A percentile compares a stretch with the other conserved stretches of the same genome.
These are phyloP conservation scores for Suillus lakei DNA, from an alignment of 768 basidiomycete species.

Conservation along the genomic window DNA sequence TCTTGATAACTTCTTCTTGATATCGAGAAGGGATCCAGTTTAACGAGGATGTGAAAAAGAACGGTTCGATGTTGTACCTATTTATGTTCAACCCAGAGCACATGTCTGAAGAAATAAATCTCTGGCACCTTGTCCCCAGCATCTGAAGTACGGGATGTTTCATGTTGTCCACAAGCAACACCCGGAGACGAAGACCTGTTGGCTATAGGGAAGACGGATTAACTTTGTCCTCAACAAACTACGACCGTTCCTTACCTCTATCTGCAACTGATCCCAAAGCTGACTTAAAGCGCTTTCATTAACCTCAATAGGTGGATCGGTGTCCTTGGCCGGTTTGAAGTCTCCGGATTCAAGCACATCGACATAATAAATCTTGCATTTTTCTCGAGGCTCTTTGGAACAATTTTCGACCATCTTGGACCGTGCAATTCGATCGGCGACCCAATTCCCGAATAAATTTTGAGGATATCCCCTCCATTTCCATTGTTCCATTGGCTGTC, in stretches of 20 bases:
- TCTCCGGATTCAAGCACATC: conserved; percentile 43
- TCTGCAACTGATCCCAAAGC: conserved; percentile 25
- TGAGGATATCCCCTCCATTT: conserved; percentile 46
- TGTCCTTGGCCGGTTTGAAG: conserved; percentile 26
- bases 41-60: conserved; percentile 57
- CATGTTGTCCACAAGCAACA: conserved; percentile 48
- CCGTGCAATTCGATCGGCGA: conserved; percentile 36
- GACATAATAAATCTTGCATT: conserved; percentile 33
- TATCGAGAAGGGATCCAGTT: conserved; percentile 65
- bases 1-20: conserved; percentile 46
- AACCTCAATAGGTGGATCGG: conserved; percentile 12
- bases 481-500: background rate
- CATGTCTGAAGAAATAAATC: background rate
- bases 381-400: background rate
- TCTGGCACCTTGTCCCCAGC: conserved; percentile 51
- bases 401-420: conserved; percentile 25
- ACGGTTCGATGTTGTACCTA: conserved; percentile 56
- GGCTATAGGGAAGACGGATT: conserved; percentile 11
- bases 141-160: conserved; percentile 53
- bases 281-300: conserved; percentile 17
- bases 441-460: conserved; percentile 55
- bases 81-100: background rate
- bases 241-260: conserved; percentile 15
- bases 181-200: conserved; percentile 23
- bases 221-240: background rate